Conservation (phyloP, 208 protist genomes). For the Leishmania arabica region DNA sequence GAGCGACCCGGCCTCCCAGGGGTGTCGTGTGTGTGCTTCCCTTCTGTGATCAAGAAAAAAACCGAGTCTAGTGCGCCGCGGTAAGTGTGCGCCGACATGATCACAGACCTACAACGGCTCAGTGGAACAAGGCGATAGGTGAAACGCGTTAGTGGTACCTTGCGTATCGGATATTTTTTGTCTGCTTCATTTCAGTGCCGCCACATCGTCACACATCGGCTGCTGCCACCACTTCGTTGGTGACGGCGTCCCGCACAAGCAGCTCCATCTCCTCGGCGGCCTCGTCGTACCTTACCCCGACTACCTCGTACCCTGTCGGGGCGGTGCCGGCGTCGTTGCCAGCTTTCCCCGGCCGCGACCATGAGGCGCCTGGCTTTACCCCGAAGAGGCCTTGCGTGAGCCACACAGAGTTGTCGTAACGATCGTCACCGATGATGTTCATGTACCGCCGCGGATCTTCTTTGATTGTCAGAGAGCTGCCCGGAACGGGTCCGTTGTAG, state of each 20-base stretch:
- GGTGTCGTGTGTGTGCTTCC: background rate
- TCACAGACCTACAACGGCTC: background rate
- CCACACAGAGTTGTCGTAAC: conserved; percentile 60
- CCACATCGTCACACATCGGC: conserved; percentile 32
- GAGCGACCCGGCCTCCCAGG: background rate
- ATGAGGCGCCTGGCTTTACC: conserved; percentile 44
- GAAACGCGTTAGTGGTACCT: background rate
- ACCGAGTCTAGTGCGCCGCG: background rate
- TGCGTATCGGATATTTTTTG: too few species aligned
- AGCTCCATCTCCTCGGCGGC: conserved; percentile 64
- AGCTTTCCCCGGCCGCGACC: conserved; percentile 7
- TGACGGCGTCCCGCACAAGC: conserved; percentile 41
- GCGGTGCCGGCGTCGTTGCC: background rate
- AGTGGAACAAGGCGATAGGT: background rate
- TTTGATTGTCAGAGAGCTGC: conserved; percentile 39
- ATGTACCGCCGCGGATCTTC: conserved; percentile 76
- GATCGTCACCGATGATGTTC: conserved; percentile 36
- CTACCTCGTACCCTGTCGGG: conserved; percentile 21
- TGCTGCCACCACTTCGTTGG: conserved; percentile 27
- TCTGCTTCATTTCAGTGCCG: background rate
- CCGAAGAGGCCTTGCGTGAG: conserved; percentile 79
- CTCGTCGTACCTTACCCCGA: conserved; percentile 69
- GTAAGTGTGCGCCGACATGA: background rate
- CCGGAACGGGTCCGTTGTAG: conserved; percentile 69
- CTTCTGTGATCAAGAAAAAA: background rate